Evolutionary conservation across 768 basidiomycete species (phyloP).

Genomic region (Lactarius tabidus): DNA sequence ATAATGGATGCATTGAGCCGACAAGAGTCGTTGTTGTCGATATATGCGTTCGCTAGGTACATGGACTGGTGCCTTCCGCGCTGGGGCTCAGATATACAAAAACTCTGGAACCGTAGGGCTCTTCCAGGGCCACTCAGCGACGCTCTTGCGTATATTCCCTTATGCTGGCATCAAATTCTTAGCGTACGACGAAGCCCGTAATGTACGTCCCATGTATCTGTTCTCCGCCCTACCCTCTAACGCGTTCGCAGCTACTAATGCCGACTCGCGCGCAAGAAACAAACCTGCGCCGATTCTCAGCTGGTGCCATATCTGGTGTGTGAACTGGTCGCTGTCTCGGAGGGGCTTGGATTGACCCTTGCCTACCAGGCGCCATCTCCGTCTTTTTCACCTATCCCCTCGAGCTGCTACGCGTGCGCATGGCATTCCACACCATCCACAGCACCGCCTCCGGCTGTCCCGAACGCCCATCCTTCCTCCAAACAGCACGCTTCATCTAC

Average conservation of each 20-base stretch:
- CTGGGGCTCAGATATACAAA: slow-evolving; percentile 66
- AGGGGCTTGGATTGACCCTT: not conserved
- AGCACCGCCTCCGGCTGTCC: slow-evolving; percentile 15
- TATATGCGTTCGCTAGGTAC: slow-evolving; percentile 51
- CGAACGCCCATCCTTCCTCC: slow-evolving; percentile 46
- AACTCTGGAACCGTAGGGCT: slow-evolving; percentile 72
- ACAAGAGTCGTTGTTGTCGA: not conserved
- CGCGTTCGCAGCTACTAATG: slow-evolving; percentile 66
- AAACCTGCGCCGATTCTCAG: slow-evolving; percentile 71
- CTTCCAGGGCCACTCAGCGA: slow-evolving; percentile 95
- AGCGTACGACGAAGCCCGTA: slow-evolving; percentile 86
- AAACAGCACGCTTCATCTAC: slow-evolving; percentile 64
- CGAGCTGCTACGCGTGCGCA: slow-evolving; percentile 90
- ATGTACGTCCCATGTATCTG: slow-evolving; percentile 42
- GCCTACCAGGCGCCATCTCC: slow-evolving; percentile 63
- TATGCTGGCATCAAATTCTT: slow-evolving; percentile 98
- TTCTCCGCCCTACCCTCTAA: not conserved
- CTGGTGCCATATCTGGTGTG: slow-evolving; percentile 85
- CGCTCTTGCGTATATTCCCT: slow-evolving; percentile 75
- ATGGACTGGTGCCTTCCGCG: slow-evolving; percentile 80
- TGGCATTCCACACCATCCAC: slow-evolving; percentile 59
- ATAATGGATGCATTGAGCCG: too few relatives aligned
- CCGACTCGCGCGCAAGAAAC: slow-evolving; percentile 77
- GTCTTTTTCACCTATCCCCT: slow-evolving; percentile 94
- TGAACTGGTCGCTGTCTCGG: slow-evolving; percentile 5